Evolutionary conservation across 2,329 filamentous ascomycete genomes (phyloP), one percentile per base, ranked within the genome.

Genomic region (Myriosclerotinia curreyana): DNA sequence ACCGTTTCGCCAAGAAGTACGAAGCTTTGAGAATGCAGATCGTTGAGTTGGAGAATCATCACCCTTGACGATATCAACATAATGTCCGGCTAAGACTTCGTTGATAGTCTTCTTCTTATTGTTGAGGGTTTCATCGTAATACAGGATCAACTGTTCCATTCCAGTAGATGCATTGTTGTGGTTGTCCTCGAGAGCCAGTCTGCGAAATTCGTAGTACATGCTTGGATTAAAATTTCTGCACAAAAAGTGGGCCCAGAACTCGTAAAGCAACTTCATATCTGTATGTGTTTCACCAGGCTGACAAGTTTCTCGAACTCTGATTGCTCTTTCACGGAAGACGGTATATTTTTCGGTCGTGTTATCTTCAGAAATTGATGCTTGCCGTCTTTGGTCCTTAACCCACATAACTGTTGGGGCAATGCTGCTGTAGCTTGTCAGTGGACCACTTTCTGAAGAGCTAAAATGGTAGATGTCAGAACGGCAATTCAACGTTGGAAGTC

Each of bases 191-290:
- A 87, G 77, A 63, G 89, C 89, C 74, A 83, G 81, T 71, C 79
- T 78, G 68, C 85, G 84, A 77, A 92, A 92, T 75, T 92, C 89
- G 73, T 84, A 79, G 77, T 92, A 92, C 85, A 93, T 90, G 73
- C 79, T 80, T 65, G 82, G 80, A 75, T 92, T 90, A 82, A 92
- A 92, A 76, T 89, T 87, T 71, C 85, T 82, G 67, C 86, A 82
- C 68, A 92, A 80, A 73, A 89, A 90, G 74, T 88, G 84, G 25
- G 86, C 85, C 88, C 89, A 92, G 78, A 90, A 90, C 68, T 86
- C 82, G 77, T 91, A 92, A 38, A 91, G 81, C 65, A 85, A 81
- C 72, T 85, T 82, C 81, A 89, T 86, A 71, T 86, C 82, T 66
- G 80, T 78, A 56, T 83, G 81, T 48, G 74, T 76, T 64, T 80